Evolutionary conservation across 768 basidiomycete species (phyloP).

Genomic region (Galerina marginata): DNA sequence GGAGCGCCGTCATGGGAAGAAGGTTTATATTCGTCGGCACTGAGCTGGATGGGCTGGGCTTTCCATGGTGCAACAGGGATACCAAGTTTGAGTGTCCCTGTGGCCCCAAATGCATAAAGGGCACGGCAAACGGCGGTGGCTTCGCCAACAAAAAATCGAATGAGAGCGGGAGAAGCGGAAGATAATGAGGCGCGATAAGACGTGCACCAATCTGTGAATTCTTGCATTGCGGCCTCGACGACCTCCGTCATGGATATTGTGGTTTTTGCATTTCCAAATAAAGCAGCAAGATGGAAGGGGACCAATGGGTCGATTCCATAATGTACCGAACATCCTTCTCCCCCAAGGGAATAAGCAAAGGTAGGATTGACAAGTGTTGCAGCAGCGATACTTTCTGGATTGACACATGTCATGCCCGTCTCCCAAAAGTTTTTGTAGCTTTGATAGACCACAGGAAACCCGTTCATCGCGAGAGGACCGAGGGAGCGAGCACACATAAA

Average conservation of each 20-base stretch:
- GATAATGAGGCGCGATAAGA: slow-evolving; percentile 25
- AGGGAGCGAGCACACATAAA: not conserved
- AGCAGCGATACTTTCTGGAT: slow-evolving; percentile 14
- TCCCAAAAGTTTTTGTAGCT: slow-evolving; percentile 34
- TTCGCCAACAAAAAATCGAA: slow-evolving; percentile 31
- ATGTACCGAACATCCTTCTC: slow-evolving; percentile 37
- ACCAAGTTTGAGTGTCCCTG: slow-evolving; percentile 6
- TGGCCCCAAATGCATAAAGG: slow-evolving; percentile 17
- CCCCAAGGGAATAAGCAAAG: slow-evolving; percentile 28
- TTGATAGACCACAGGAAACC: not conserved
- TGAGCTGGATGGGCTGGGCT: slow-evolving; percentile 30
- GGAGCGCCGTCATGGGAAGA: slow-evolving; percentile 25
- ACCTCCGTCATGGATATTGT: slow-evolving; percentile 7
- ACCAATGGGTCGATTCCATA: slow-evolving; percentile 38
- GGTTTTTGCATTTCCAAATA: slow-evolving; percentile 21
- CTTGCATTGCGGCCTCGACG: slow-evolving; percentile 12
- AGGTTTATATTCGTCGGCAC: slow-evolving; percentile 28
- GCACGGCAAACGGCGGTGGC: slow-evolving; percentile 33
- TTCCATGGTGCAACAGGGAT: slow-evolving; percentile 33
- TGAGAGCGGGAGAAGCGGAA: slow-evolving; percentile 12
- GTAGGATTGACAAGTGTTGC: slow-evolving; percentile 4
- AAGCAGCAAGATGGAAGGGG: slow-evolving; percentile 38
- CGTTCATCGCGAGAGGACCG: not conserved
- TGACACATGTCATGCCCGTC: slow-evolving; percentile 34
- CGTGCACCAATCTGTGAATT: slow-evolving; percentile 34